Conservation (phyloP, 2,329 filamentous ascomycete species). For the Fusarium tuaranense region DNA sequence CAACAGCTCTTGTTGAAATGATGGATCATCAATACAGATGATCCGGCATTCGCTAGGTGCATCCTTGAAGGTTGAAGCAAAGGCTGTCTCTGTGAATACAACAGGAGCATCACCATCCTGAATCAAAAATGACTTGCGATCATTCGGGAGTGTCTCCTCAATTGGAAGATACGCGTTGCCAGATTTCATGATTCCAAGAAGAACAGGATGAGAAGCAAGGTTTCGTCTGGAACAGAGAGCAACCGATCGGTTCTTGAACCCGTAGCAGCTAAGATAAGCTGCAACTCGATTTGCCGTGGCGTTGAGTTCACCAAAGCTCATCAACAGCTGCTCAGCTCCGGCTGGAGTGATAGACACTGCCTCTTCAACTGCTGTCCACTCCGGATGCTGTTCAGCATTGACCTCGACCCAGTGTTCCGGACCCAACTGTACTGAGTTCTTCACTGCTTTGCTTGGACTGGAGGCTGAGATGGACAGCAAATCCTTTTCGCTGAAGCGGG, state of each 20-base stretch:
- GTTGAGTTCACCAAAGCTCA: slow-evolving; percentile 7
- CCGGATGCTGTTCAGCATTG: slow-evolving; percentile 2
- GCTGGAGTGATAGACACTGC: neutral
- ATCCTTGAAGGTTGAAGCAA: neutral
- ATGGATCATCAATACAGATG: slow-evolving; percentile 1
- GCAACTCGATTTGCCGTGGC: neutral
- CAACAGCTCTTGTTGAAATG: neutral
- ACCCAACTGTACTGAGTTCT: neutral
- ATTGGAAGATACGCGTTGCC: slow-evolving; percentile 9
- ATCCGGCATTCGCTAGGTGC: neutral
- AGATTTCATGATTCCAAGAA: slow-evolving; percentile 11
- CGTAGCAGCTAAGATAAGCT: neutral
- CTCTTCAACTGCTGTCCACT: slow-evolving; percentile 12
- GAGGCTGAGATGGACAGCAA: slow-evolving; percentile 2
- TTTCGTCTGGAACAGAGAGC: slow-evolving; percentile 3
- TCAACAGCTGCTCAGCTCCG: neutral
- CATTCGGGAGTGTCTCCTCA: slow-evolving; percentile 2
- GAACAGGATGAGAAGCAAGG: neutral
- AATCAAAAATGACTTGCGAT: slow-evolving; percentile 8
- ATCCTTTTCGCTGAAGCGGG: neutral
- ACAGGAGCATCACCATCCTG: slow-evolving; percentile 6
- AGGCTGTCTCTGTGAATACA: slow-evolving; percentile 5
- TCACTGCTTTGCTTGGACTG: neutral
- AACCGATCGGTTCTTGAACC: slow-evolving; percentile 2
- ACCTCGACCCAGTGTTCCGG: slow-evolving; percentile 5